Conservation (phyloP, 176 grass and related monocot species). For the Pontederia crassipes region DNA sequence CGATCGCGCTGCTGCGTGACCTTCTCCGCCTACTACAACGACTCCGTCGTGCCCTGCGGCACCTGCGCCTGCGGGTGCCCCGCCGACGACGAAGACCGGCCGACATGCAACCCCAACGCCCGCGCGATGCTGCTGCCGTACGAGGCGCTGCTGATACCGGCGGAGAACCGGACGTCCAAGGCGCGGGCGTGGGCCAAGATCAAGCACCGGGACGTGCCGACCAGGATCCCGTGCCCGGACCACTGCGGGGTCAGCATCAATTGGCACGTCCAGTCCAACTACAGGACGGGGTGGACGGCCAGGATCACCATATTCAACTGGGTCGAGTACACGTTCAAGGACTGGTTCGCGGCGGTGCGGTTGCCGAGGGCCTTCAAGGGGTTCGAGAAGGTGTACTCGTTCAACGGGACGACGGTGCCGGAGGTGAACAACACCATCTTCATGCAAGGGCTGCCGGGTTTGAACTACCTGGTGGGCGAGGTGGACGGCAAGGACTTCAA, state of each 20-base stretch:
- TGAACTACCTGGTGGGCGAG: conserved; percentile 41
- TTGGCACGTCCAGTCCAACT: conserved; percentile 80
- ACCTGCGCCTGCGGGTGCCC: conserved; percentile 72
- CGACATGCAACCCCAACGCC: conserved; percentile 30
- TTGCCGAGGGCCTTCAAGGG: conserved; percentile 35
- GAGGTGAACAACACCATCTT: conserved; percentile 54
- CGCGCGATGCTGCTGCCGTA: conserved; percentile 51
- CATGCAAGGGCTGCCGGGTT: conserved; percentile 60
- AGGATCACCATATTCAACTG: conserved; percentile 92
- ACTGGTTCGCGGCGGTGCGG: conserved; percentile 79
- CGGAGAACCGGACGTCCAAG: conserved; percentile 75
- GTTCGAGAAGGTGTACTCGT: conserved; percentile 92
- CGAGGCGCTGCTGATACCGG: conserved; percentile 69
- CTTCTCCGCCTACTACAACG: conserved; percentile 84
- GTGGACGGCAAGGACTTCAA: conserved; percentile 28
- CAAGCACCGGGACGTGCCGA: conserved; percentile 50
- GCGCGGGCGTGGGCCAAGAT: conserved; percentile 75
- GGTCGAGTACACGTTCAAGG: conserved; percentile 79
- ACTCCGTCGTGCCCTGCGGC: conserved; percentile 69
- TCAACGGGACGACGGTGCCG: conserved; percentile 57
- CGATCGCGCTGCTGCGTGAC: conserved; percentile 72
- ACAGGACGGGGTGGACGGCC: conserved; percentile 65
- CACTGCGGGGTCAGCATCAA: conserved; percentile 82
- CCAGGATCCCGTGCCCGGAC: conserved; percentile 54
- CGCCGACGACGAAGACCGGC: conserved; percentile 23